A percentile compares a stretch with the other conserved stretches of the same genome.
Conservation (phyloP, 2,329 filamentous ascomycete species). For the Sarocladium oryzae region DNA sequence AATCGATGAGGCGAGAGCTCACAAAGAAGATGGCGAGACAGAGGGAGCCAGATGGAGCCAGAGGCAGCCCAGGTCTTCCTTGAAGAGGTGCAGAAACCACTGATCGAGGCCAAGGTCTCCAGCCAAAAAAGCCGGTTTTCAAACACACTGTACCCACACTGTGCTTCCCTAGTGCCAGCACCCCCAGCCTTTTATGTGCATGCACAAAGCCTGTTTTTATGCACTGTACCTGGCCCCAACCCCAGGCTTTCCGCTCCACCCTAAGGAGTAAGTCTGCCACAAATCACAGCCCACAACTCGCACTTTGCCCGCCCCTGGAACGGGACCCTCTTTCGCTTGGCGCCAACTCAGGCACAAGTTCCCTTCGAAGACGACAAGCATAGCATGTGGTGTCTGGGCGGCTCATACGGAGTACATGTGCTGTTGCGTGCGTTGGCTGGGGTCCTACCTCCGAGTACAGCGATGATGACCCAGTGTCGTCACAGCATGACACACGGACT, state of each 20-base stretch:
- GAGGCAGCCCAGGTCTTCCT: no score
- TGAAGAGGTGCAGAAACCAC: not conserved
- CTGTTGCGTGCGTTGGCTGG: no score
- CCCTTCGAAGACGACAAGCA: not conserved
- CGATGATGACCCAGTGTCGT: not conserved
- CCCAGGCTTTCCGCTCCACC: no score
- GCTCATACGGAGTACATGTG: not conserved
- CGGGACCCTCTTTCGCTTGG: conserved; percentile 1
- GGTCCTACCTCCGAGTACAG: no score
- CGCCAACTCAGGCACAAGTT: conserved; percentile 7
- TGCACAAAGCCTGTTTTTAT: not conserved
- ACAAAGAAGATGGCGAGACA: not conserved
- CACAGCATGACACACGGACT: not conserved
- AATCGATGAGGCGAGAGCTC: no score
- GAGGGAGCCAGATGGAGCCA: not conserved
- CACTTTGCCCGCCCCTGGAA: not conserved
- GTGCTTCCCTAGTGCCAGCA: not conserved
- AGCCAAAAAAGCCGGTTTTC: not conserved
- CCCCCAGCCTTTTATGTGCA: no score
- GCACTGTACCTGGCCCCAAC: conserved; percentile 2
- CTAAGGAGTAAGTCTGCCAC: not conserved
- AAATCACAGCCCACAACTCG: conserved; percentile 1
- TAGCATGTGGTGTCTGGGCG: not conserved
- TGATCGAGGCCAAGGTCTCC: not conserved
- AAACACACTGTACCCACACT: not conserved